Evolutionary conservation across 192 early-diverging fungal genomes (phyloP).

Genomic region (Rhizophagus clarus): DNA sequence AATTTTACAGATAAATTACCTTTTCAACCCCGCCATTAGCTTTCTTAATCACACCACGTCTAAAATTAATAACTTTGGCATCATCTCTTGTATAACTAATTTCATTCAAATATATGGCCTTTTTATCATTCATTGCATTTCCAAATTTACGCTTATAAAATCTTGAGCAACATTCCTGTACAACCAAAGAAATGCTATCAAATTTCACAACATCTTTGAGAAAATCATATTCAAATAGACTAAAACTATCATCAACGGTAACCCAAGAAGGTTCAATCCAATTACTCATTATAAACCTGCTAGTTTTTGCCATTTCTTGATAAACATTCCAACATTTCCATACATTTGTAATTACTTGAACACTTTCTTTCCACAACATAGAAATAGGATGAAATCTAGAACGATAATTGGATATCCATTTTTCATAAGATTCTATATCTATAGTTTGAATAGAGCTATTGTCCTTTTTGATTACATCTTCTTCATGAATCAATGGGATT

Average conservation of each 20-base stretch:
- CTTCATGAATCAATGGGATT: neutral
- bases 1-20: conserved; percentile 2
- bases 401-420: conserved; percentile 18
- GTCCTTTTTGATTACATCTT: neutral
- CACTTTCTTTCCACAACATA: neutral
- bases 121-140: neutral
- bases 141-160: neutral
- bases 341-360: neutral
- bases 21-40: neutral
- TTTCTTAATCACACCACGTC: neutral
- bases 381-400: conserved; percentile 28
- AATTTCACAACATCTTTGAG: neutral
- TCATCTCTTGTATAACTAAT: conserved; percentile 1
- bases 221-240: neutral
- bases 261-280: neutral
- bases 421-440: neutral
- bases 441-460: neutral
- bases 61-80: conserved; percentile 10
- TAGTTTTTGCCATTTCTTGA: neutral
- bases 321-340: conserved; percentile 26
- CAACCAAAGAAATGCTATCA: neutral
- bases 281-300: neutral
- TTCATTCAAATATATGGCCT: neutral
- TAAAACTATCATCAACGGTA: neutral
- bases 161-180: neutral